Base-by-base conservation (phyloP, 1,139 yeast species). In the Kurtzmaniella quercitrusa region DNA sequence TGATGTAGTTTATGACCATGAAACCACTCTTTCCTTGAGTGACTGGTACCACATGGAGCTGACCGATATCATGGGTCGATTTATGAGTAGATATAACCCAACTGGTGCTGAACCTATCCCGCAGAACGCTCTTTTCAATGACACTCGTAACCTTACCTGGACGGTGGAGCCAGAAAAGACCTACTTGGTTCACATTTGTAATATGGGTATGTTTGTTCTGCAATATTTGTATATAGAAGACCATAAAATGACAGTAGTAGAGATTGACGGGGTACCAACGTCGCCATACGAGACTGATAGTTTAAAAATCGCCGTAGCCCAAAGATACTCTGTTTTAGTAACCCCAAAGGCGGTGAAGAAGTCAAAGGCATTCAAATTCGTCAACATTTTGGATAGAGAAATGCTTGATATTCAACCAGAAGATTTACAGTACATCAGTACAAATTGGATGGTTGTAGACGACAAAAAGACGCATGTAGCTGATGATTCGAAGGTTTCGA, bases 41-140 rank as follows among this genome's bases (percentile, higher is more conserved):
- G 98, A 91, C 54, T 90, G 96, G 94, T 91, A 91, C 66, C 95
- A 89, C 62, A 72, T 77, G 33, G 66, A 71, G 43, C 72, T 83
- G 39, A 73, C 73, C 40, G 74, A 59, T 17, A 71, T 90, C 52
- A 66, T 75, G 49, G 64, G 73, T 12, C 54, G 58, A 16, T 90
- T 90, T 67, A 60, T 88, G 68, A 77, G 71, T 51, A 65, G 85
- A 50, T 84, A 76, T 68, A 91, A 91, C 65, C 98, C 98, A 39
- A 87, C 96, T 5, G 98, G 98, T 51, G 96, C 97, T 31, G 98
- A 91, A 65, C 98, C 98, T 38, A 80, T 91, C 54, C 98, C 98
- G 2, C 82, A 85, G 56, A 82, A 81, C 59, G 60, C 85, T 52
- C 69, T 89, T 55, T 75, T 89, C 64, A 90, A 91, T 68, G 89